Conservation (phyloP, 495 filamentous ascomycete species). For the Geopyxis carbonaria region DNA sequence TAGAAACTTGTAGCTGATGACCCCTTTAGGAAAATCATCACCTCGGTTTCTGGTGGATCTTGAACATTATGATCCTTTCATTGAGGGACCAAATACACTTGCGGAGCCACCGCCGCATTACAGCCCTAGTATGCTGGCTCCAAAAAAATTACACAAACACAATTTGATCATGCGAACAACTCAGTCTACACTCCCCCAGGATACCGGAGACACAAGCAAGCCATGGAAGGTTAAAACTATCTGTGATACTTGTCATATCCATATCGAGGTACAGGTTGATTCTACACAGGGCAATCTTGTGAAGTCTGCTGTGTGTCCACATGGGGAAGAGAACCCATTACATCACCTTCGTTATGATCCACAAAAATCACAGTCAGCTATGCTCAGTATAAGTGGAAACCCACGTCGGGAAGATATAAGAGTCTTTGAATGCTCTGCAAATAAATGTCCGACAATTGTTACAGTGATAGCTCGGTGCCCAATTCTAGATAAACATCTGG, state of each 20-base stretch:
- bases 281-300: slow-evolving; percentile 10
- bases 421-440: slow-evolving; percentile 17
- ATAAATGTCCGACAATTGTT: slow-evolving; percentile 14
- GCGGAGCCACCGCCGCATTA: slow-evolving; percentile 4
- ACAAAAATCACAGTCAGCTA: slow-evolving; percentile 6
- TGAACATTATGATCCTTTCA: slow-evolving; percentile 15
- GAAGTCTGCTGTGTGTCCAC: slow-evolving; percentile 12
- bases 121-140: background rate
- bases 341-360: slow-evolving; percentile 21
- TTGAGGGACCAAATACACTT: slow-evolving; percentile 11
- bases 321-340: slow-evolving; percentile 12
- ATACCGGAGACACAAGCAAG: slow-evolving; percentile 1
- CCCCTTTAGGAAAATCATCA: slow-evolving; percentile 5
- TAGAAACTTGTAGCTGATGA: slow-evolving; percentile 4
- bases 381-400: background rate
- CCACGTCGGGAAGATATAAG: slow-evolving; percentile 18
- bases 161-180: background rate
- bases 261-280: slow-evolving; percentile 14
- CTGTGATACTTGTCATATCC: slow-evolving; percentile 18
- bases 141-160: slow-evolving; percentile 1
- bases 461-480: slow-evolving; percentile 18
- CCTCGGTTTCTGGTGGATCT: slow-evolving; percentile 20
- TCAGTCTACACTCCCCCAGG: background rate
- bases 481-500: slow-evolving; percentile 12
- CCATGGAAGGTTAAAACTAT: slow-evolving; percentile 13